phyloP scores from a whole-genome alignment of 75 land plant genomes.

The Cryptomeria japonica region DNA sequence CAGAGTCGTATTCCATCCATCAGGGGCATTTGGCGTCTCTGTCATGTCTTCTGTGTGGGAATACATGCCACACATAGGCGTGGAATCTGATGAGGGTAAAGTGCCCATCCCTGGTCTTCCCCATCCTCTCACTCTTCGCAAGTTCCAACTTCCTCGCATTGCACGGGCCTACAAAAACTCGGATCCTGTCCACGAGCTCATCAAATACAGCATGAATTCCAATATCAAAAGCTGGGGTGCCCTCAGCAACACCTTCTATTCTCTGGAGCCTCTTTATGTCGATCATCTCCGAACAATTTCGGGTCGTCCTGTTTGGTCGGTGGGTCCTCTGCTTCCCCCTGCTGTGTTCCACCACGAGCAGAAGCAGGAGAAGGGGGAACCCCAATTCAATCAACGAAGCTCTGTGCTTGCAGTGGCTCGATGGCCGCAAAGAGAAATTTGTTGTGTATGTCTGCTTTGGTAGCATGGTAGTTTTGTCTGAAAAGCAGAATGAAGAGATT shows the following conservation, averaged over 20 bases:
- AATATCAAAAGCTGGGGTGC: conserved; percentile 35
- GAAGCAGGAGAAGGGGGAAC: too few relatives aligned
- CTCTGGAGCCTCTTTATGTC: conserved; percentile 24
- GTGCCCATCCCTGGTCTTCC: conserved; percentile 17
- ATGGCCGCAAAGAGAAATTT: not conserved
- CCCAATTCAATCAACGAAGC: conserved; percentile 2
- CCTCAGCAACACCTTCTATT: conserved; percentile 34
- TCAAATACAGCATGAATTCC: not conserved
- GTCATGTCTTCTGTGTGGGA: conserved; percentile 17
- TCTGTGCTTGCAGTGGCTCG: conserved; percentile 16
- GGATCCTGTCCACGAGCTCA: too few relatives aligned
- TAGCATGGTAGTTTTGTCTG: not conserved
- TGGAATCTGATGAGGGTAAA: conserved; percentile 16
- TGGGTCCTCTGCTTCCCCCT: conserved; percentile 28
- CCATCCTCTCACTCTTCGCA: conserved; percentile 11
- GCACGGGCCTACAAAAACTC: too few relatives aligned
- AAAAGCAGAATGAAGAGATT: not conserved
- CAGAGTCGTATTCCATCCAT: not conserved
- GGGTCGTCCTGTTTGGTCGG: conserved; percentile 23
- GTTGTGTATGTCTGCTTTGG: not conserved
- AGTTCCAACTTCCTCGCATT: too few relatives aligned
- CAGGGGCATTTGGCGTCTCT: conserved; percentile 20
- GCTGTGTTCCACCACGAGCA: not conserved
- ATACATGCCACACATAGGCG: conserved; percentile 9
- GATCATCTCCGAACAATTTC: too few relatives aligned